Evolutionary conservation across 108 stramenopile genomes (phyloP).

Genomic region (Licmophora abbreviata): DNA sequence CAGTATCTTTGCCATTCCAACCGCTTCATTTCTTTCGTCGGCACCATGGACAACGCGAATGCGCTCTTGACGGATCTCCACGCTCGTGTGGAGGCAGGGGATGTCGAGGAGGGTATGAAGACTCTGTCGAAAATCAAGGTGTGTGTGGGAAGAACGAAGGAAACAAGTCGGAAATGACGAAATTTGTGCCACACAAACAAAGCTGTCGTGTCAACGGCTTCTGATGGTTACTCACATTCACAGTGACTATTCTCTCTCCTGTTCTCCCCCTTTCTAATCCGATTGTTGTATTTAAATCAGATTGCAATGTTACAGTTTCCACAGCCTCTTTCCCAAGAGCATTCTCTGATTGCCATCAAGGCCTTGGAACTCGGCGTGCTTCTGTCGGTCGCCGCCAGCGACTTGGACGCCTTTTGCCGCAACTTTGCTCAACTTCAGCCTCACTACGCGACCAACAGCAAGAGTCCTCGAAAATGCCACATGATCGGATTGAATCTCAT

Average conservation of each 20-base stretch:
- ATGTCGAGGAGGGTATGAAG: constrained; percentile 54
- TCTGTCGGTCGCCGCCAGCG: constrained; percentile 63
- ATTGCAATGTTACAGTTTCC: constrained; percentile 55
- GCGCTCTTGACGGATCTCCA: constrained; percentile 44
- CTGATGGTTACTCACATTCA: not conserved
- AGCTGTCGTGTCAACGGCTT: not conserved
- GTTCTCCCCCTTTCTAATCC: not conserved
- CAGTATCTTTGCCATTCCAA: too few species aligned
- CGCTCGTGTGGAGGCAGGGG: constrained; percentile 47
- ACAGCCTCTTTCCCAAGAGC: constrained; percentile 16
- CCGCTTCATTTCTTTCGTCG: too few species aligned
- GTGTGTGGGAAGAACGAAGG: not conserved
- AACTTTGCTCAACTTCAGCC: constrained; percentile 79
- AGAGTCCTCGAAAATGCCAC: constrained; percentile 55
- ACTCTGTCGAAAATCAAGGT: constrained; percentile 59
- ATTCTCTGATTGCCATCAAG: constrained; percentile 26
- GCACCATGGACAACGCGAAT: constrained; percentile 34
- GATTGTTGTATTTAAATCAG: constrained; percentile 7
- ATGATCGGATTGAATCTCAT: constrained; percentile 81
- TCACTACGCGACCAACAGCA: constrained; percentile 26
- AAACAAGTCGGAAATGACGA: too few species aligned
- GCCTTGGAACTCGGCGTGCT: constrained; percentile 79
- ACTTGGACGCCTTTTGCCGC: constrained; percentile 79
- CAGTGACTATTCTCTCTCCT: not conserved
- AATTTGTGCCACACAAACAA: not conserved